These are phyloP conservation scores for Echites panduratus DNA, from an alignment of 257 asterid species.

Conservation along the genomic window DNA sequence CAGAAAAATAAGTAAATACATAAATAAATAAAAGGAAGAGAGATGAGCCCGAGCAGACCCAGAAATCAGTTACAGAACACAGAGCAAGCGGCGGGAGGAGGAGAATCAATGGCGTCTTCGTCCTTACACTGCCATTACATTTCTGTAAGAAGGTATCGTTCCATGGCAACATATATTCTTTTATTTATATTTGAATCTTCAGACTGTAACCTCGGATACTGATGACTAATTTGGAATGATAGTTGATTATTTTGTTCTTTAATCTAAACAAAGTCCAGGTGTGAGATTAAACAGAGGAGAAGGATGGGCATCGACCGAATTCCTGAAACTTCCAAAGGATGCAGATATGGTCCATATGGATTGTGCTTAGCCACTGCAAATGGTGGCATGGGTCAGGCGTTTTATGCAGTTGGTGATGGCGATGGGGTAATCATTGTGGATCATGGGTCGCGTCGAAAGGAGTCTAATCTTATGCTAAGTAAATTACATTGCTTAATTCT, in stretches of 20 bases:
- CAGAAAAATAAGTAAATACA: too few species aligned
- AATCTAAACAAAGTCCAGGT: conserved; percentile 24
- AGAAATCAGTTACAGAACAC: neutral
- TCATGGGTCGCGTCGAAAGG: conserved; percentile 91
- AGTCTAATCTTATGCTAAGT: conserved; percentile 91
- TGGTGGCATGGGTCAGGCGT: conserved; percentile 50
- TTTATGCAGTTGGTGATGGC: conserved; percentile 42
- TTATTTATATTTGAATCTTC: neutral
- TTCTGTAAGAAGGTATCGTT: conserved; percentile 13
- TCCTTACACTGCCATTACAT: conserved; percentile 16
- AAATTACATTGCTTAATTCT: conserved; percentile 19
- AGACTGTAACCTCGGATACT: neutral
- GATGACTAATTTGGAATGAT: neutral
- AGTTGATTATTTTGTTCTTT: conserved; percentile 7
- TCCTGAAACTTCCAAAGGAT: conserved; percentile 41
- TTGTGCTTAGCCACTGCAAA: conserved; percentile 57
- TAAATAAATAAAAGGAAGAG: neutral
- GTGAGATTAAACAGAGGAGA: conserved; percentile 35
- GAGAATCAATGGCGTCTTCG: conserved; percentile 26
- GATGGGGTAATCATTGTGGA: conserved; percentile 90
- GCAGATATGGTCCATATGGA: conserved; percentile 33
- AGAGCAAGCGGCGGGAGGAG: neutral
- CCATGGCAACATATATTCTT: neutral
- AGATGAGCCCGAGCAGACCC: too few species aligned
- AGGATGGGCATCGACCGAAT: conserved; percentile 29